A percentile compares a stretch with the other conserved stretches of the same genome.
Conservation (phyloP, 176 grass and related monocot species). For the Lolium rigidum region DNA sequence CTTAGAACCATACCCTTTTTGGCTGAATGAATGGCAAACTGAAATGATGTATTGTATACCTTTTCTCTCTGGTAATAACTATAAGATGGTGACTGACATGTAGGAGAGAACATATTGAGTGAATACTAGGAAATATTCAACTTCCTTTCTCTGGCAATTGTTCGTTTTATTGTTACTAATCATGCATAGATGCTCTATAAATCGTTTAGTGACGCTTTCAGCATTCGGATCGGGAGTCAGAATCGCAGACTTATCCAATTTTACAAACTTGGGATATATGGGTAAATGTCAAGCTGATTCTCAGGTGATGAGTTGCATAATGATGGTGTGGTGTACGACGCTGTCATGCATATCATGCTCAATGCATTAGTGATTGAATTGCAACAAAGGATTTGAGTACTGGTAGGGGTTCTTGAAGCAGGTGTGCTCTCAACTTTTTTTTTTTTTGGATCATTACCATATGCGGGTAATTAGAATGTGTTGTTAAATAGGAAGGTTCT, state of each 20-base stretch:
- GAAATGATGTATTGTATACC: slow-evolving; percentile 41
- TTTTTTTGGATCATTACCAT: slow-evolving; percentile 47
- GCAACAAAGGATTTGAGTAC: slow-evolving; percentile 65
- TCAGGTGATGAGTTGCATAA: slow-evolving; percentile 86
- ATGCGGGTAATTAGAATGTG: slow-evolving; percentile 49
- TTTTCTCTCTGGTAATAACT: slow-evolving; percentile 45
- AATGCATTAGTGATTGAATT: slow-evolving; percentile 90
- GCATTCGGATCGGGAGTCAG: not conserved
- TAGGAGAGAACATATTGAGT: slow-evolving; percentile 22
- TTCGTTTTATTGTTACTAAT: not conserved
- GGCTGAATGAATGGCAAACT: slow-evolving; percentile 28
- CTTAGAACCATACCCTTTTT: slow-evolving; percentile 51
- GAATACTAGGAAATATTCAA: slow-evolving; percentile 23
- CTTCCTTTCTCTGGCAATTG: not conserved
- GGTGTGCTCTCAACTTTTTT: slow-evolving; percentile 56
- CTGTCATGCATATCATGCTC: slow-evolving; percentile 84
- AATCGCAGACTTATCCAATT: slow-evolving; percentile 5
- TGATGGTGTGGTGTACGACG: slow-evolving; percentile 62
- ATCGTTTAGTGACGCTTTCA: not conserved
- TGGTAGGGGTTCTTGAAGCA: slow-evolving; percentile 55
- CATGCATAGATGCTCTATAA: slow-evolving; percentile 8
- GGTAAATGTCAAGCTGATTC: slow-evolving; percentile 19
- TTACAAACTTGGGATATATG: not conserved
- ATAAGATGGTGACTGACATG: slow-evolving; percentile 35
- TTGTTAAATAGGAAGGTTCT: slow-evolving; percentile 59